Evolutionary conservation across 164 flowering plant species (phyloP).

Genomic region (Pachysandra terminalis): DNA sequence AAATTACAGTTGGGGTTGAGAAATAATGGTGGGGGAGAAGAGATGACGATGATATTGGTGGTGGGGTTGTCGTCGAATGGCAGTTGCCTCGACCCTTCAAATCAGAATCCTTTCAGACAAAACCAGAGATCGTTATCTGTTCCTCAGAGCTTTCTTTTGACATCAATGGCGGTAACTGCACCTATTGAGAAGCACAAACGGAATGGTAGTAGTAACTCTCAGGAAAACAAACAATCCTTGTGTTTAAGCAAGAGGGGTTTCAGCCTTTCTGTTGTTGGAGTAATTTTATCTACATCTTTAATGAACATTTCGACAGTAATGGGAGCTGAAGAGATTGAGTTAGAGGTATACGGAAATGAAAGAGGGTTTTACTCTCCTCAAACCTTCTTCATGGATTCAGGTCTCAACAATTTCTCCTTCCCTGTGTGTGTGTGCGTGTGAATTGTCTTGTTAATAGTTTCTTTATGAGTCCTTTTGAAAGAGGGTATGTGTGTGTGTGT

Average conservation of each 20-base stretch:
- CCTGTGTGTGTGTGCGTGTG: not conserved
- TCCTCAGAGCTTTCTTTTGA: not conserved
- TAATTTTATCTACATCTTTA: conserved; percentile 17
- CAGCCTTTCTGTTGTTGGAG: conserved; percentile 22
- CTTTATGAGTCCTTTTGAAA: too few species aligned
- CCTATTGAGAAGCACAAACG: not conserved
- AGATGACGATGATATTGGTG: not conserved
- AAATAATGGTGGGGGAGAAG: not conserved
- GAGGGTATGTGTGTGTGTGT: too few species aligned
- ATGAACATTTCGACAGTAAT: not conserved
- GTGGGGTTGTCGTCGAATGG: not conserved
- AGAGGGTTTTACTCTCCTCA: conserved; percentile 86
- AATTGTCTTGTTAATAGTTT: not conserved
- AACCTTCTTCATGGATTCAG: conserved; percentile 72
- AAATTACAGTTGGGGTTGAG: not conserved
- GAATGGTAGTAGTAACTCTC: not conserved
- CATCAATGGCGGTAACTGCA: conserved; percentile 1
- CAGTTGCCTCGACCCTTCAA: not conserved
- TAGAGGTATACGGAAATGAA: conserved; percentile 63
- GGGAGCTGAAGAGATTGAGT: conserved; percentile 21
- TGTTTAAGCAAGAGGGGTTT: conserved; percentile 27
- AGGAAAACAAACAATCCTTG: not conserved
- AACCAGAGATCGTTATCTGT: not conserved
- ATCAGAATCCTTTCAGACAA: not conserved
- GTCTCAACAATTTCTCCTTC: conserved; percentile 15